Evolutionary conservation across 1,284 basidiomycete genomes (phyloP).

Genomic region (Malassezia equina): DNA sequence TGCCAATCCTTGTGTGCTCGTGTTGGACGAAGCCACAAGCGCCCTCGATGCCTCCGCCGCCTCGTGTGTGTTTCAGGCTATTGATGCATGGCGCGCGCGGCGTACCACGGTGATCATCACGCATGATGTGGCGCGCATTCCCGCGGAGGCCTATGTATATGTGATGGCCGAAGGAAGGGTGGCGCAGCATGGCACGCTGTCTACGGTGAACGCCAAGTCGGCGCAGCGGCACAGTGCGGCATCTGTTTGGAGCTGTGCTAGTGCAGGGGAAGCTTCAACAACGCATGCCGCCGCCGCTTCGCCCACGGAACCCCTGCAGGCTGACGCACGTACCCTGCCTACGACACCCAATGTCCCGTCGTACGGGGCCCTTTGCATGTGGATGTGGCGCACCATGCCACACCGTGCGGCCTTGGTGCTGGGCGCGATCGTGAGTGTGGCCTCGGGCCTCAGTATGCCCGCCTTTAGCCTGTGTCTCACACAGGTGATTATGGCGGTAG

Average conservation of each 20-base stretch:
- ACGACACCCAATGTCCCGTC: too few relatives aligned
- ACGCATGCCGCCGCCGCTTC: too few relatives aligned
- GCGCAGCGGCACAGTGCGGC: neutral
- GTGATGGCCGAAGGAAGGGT: constrained; percentile 72
- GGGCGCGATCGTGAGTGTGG: constrained; percentile 55
- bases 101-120: constrained; percentile 92
- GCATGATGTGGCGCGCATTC: constrained; percentile 81
- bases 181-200: constrained; percentile 77
- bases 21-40: constrained; percentile 92
- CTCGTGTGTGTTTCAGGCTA: constrained; percentile 74
- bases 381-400: constrained; percentile 65
- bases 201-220: neutral
- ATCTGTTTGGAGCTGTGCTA: neutral
- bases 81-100: constrained; percentile 69
- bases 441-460: constrained; percentile 73
- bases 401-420: constrained; percentile 61
- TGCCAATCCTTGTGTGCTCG: constrained; percentile 75
- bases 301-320: too few relatives aligned
- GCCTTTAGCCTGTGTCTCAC: constrained; percentile 83
- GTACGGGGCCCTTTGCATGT: constrained; percentile 19
- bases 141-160: constrained; percentile 72
- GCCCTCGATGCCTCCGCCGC: constrained; percentile 83
- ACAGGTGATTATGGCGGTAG: constrained; percentile 57
- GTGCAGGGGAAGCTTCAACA: neutral
- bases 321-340: too few relatives aligned